phyloP scores from a whole-genome alignment of 768 basidiomycete species.

The Podaxis rugospora region DNA sequence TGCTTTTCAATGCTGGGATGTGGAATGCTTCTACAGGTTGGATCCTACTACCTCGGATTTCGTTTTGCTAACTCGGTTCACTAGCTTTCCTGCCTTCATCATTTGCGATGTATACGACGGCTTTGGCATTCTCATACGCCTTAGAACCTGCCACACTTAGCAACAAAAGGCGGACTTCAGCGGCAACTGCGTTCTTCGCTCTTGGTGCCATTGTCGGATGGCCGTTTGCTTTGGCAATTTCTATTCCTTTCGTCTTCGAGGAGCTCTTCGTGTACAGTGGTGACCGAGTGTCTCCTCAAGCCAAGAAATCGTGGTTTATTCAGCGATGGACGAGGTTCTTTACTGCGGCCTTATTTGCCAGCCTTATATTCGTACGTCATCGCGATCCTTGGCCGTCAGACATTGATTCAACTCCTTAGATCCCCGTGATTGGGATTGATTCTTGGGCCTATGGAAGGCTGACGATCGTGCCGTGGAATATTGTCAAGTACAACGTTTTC shows the following conservation, averaged over 20 bases:
- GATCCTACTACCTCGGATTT: slow-evolving; percentile 8
- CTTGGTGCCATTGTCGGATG: slow-evolving; percentile 88
- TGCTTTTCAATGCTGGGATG: slow-evolving; percentile 87
- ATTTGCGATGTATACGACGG: slow-evolving; percentile 88
- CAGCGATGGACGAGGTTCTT: slow-evolving; percentile 58
- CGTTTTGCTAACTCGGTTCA: slow-evolving; percentile 1
- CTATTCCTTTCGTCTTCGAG: slow-evolving; percentile 87
- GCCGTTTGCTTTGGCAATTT: slow-evolving; percentile 90
- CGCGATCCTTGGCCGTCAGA: not conserved
- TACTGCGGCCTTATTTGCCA: slow-evolving; percentile 47
- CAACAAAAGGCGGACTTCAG: slow-evolving; percentile 53
- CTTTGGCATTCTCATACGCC: slow-evolving; percentile 72
- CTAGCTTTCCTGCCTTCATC: slow-evolving; percentile 92
- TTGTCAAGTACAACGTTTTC: slow-evolving; percentile 91
- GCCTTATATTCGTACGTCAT: slow-evolving; percentile 57
- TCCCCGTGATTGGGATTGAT: slow-evolving; percentile 82
- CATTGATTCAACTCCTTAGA: slow-evolving; percentile 34
- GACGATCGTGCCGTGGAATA: slow-evolving; percentile 87
- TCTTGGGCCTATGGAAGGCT: slow-evolving; percentile 81
- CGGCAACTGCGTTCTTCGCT: slow-evolving; percentile 69
- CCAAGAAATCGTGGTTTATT: slow-evolving; percentile 49
- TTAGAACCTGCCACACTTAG: slow-evolving; percentile 51
- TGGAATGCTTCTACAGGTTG: slow-evolving; percentile 86
- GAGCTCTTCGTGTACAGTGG: slow-evolving; percentile 77
- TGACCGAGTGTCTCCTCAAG: slow-evolving; percentile 52